phyloP scores from a whole-genome alignment of 2,329 filamentous ascomycete species.

The Trichoderma atroviride region DNA sequence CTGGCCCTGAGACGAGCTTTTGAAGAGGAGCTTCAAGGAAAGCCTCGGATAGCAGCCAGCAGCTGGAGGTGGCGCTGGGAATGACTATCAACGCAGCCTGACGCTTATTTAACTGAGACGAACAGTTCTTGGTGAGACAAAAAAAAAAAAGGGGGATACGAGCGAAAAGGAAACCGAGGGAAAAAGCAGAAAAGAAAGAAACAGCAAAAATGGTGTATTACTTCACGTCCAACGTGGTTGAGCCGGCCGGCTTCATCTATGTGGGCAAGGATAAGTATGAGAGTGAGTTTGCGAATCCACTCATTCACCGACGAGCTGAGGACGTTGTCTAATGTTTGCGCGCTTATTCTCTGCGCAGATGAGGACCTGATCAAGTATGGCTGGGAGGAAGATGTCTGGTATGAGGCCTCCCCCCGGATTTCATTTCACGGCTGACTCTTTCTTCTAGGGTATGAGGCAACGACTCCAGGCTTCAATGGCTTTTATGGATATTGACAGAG shows the following conservation, averaged over 20 bases:
- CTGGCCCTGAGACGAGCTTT: neutral
- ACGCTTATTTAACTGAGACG: neutral
- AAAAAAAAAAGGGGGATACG: neutral
- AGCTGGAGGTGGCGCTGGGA: neutral
- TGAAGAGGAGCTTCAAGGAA: neutral
- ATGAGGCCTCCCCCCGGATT: constrained; percentile 35
- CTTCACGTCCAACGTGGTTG: constrained; percentile 83
- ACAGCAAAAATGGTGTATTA: constrained; percentile 80
- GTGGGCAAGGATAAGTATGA: constrained; percentile 99
- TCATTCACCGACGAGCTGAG: neutral
- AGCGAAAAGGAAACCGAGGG: neutral
- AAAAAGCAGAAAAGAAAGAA: neutral
- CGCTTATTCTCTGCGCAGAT: constrained; percentile 57
- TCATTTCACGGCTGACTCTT: neutral
- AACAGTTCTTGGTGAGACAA: neutral
- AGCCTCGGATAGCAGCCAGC: neutral
- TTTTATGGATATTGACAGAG: neutral
- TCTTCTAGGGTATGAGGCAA: constrained; percentile 34
- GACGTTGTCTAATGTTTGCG: neutral
- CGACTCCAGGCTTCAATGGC: neutral
- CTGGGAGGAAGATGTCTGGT: constrained; percentile 96
- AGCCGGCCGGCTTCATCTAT: constrained; percentile 85
- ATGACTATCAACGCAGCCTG: neutral
- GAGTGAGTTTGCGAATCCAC: constrained; percentile 61
- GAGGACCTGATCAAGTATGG: constrained; percentile 95